Percentiles rank a stretch among this genome's conserved stretches.
phyloP scores from a whole-genome alignment of 2,329 filamentous ascomycete genomes.

The Aotearoamyces nothofagi region DNA sequence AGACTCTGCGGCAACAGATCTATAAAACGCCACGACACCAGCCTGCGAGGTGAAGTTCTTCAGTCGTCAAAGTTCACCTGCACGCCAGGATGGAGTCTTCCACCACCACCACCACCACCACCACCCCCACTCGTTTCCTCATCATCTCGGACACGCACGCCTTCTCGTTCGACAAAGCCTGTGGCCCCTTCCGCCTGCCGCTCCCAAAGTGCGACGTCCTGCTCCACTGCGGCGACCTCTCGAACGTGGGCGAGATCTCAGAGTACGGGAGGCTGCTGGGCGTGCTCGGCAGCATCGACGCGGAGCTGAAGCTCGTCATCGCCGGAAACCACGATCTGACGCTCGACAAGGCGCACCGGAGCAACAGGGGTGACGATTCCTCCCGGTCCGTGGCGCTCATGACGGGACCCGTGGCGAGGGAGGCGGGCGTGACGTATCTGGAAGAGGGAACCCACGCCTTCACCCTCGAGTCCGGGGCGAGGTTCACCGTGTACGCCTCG shows the following conservation, averaged over 20 bases:
- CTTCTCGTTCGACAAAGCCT: slow-evolving; percentile 9
- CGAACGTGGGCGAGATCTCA: slow-evolving; percentile 15
- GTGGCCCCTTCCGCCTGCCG: slow-evolving; percentile 5
- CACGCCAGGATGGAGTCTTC: no score
- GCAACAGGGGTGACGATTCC: no score
- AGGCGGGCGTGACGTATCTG: slow-evolving; percentile 17
- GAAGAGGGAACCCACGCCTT: slow-evolving; percentile 18
- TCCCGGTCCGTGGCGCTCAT: slow-evolving; percentile 12
- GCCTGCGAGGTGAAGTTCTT: no score
- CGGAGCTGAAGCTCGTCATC: slow-evolving; percentile 22
- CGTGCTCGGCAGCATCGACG: slow-evolving; percentile 17
- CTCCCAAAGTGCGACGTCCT: slow-evolving; percentile 20
- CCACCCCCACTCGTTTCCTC: slow-evolving; percentile 12
- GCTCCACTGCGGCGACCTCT: slow-evolving; percentile 25
- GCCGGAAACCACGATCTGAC: slow-evolving; percentile 22
- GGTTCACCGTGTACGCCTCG: slow-evolving; percentile 18
- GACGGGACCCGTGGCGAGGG: slow-evolving; percentile 10
- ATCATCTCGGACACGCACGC: slow-evolving; percentile 17
- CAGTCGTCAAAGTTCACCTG: no score
- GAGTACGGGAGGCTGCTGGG: slow-evolving; percentile 18
- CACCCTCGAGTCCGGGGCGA: slow-evolving; percentile 15
- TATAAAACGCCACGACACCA: no score
- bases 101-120: slow-evolving; percentile 2
- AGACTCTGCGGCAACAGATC: no score
- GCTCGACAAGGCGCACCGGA: slow-evolving; percentile 9